A percentile compares a stretch with the other conserved stretches of the same genome.
Conservation (phyloP, 108 stramenopile species). For the Phaeodactylum tricornutum region DNA sequence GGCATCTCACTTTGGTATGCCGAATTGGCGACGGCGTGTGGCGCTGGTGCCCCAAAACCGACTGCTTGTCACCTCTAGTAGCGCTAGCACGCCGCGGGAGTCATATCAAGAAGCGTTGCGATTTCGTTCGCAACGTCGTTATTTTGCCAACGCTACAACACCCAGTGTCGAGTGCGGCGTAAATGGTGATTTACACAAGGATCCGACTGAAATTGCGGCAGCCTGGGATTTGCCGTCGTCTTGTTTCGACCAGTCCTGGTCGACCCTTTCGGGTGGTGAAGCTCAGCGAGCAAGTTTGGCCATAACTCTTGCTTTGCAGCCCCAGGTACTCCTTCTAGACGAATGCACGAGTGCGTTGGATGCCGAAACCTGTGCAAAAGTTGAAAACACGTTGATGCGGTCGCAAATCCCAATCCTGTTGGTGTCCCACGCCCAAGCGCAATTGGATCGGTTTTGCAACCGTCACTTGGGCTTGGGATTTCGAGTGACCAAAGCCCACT, state of each 20-base stretch:
- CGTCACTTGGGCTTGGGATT: no score
- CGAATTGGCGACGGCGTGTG: slow-evolving; percentile 41
- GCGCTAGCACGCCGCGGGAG: slow-evolving; percentile 38
- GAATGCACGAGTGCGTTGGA: slow-evolving; percentile 60
- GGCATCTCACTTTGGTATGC: slow-evolving; percentile 3
- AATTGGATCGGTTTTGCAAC: slow-evolving; percentile 30
- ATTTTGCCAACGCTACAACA: not conserved
- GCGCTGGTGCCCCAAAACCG: slow-evolving; percentile 68
- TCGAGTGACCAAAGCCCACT: no score
- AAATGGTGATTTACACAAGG: slow-evolving; percentile 1
- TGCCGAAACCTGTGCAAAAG: slow-evolving; percentile 15
- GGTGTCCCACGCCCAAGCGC: slow-evolving; percentile 41
- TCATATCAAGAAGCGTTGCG: slow-evolving; percentile 12
- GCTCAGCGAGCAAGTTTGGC: slow-evolving; percentile 73
- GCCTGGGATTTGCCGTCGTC: slow-evolving; percentile 14
- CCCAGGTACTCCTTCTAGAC: slow-evolving; percentile 55
- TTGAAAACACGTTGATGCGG: slow-evolving; percentile 38
- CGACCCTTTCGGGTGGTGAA: slow-evolving; percentile 73
- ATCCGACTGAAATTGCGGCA: not conserved
- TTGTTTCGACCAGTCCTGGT: slow-evolving; percentile 45
- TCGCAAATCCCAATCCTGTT: slow-evolving; percentile 24
- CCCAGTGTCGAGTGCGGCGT: not conserved
- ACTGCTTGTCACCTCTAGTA: no score
- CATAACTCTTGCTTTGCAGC: slow-evolving; percentile 48
- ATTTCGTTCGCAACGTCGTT: not conserved